Base-by-base conservation (phyloP, 768 basidiomycete species). In the Kwoniella bestiolae region DNA sequence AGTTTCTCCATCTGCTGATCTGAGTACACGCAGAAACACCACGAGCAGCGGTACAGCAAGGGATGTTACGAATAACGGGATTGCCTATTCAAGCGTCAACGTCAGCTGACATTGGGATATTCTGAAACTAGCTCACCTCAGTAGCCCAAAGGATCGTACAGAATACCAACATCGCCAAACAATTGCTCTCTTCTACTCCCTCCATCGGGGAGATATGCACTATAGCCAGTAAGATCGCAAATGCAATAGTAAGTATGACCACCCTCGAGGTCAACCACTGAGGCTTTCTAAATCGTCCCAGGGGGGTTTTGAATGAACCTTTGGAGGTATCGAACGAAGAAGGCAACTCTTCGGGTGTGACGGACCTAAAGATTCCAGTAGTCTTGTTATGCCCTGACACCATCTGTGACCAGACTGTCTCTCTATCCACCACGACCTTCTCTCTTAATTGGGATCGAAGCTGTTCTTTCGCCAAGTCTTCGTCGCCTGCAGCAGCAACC, bases 51-150 rank as follows among this genome's bases (percentile, higher is more conserved):
- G 96, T 3, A 98, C 89, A 55, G 90, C 84, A 70, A 90, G 88
- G 2, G 94, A 95, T 0, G 96, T 99, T n/a, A 95, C 93, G 76
- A 98, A 99, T 6, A 98, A 85, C 2, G 96, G 94, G 65, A 98
- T 94, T 25, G 94, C 93, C 92, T 95, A 69, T n/a, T 45, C 8
- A 26, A 52, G 26, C 59, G 52, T 44, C 38, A 32, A 16, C 0
- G 32, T 46, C 29, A 25, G 51, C 35, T 21, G 35, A 1, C 32
- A 23, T 0, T 14, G 28, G 11, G n/a, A n/a, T n/a, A n/a, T n/a
- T n/a, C n/a, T 29, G 46, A 8, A 16, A 23, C 38, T 3, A 31
- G 73, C 86, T 60, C 71, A 91, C 93, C 88, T 99, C 96, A 4
- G 93, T 90, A 21, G 95, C 95, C 96, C 96, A 98, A 60, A 98